phyloP scores from a whole-genome alignment of 495 filamentous ascomycete species.

The Annulohypoxylon stygium region DNA sequence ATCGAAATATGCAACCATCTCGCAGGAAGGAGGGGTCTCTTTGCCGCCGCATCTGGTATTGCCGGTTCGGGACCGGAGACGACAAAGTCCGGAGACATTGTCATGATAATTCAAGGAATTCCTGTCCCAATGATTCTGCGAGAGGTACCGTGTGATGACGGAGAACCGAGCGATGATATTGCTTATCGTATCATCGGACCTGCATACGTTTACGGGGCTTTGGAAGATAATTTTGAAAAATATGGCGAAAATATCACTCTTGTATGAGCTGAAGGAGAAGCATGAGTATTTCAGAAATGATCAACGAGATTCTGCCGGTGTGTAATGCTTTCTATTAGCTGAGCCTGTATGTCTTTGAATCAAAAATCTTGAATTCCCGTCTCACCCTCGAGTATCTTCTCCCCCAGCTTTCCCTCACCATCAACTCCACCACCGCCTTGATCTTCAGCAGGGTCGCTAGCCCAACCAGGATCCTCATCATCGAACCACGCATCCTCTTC shows the following conservation, averaged over 20 bases:
- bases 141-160: background rate
- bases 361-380: constrained; percentile 88
- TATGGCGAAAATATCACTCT: background rate
- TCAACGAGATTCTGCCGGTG: too few species aligned
- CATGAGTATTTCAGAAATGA: background rate
- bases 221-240: background rate
- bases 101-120: background rate
- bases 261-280: background rate
- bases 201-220: background rate
- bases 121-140: background rate
- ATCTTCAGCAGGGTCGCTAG: constrained; percentile 68
- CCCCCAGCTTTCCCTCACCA: constrained; percentile 34
- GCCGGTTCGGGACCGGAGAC: background rate
- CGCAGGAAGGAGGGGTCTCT: background rate
- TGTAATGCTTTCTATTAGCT: too few species aligned
- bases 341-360: background rate
- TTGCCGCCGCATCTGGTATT: background rate
- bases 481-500: constrained; percentile 79
- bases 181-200: background rate
- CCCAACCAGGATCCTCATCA: constrained; percentile 77
- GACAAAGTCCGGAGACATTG: background rate
- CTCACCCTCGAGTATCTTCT: constrained; percentile 68
- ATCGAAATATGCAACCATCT: background rate
- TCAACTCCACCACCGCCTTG: constrained; percentile 61
- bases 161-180: background rate